phyloP scores from a whole-genome alignment of 176 grass and related monocot genomes.

The Chloris gayana region DNA sequence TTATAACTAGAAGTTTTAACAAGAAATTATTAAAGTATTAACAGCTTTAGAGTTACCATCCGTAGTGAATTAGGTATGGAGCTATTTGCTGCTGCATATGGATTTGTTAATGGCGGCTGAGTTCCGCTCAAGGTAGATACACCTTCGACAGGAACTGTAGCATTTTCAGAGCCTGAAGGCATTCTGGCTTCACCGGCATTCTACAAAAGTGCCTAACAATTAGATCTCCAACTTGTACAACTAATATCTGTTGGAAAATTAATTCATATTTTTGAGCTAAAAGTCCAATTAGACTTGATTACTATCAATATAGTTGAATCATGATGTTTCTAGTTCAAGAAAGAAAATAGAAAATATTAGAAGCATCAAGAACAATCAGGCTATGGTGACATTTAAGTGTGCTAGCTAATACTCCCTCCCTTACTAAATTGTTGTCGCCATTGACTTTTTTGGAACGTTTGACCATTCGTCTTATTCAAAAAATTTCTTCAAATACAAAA shows the following conservation, averaged over 20 bases:
- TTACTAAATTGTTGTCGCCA: too few species aligned
- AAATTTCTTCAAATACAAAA: too few species aligned
- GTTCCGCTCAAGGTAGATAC: conserved; percentile 48
- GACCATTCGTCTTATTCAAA: too few species aligned
- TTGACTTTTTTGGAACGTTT: too few species aligned
- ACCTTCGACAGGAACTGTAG: conserved; percentile 60
- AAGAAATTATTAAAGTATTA: conserved; percentile 1
- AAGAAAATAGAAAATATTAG: too few species aligned
- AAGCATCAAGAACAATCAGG: background rate
- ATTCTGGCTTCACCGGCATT: conserved; percentile 54
- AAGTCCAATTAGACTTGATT: background rate
- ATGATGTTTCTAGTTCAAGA: background rate
- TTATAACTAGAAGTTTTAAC: background rate
- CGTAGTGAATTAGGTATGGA: conserved; percentile 87
- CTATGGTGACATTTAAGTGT: too few species aligned
- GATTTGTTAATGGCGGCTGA: conserved; percentile 53
- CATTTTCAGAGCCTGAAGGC: conserved; percentile 52
- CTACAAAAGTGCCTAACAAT: conserved; percentile 50
- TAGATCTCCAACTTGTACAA: conserved; percentile 22
- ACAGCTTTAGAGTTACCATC: conserved; percentile 61
- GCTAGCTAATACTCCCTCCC: too few species aligned
- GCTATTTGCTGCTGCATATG: conserved; percentile 49
- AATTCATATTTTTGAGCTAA: too few species aligned
- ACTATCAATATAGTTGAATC: background rate
- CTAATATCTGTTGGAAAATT: too few species aligned